A percentile compares a stretch with the other conserved stretches of the same genome.
These are phyloP conservation scores for Entamoeba histolytica DNA, from an alignment of 208 protist genomes.

Conservation along the genomic window DNA sequence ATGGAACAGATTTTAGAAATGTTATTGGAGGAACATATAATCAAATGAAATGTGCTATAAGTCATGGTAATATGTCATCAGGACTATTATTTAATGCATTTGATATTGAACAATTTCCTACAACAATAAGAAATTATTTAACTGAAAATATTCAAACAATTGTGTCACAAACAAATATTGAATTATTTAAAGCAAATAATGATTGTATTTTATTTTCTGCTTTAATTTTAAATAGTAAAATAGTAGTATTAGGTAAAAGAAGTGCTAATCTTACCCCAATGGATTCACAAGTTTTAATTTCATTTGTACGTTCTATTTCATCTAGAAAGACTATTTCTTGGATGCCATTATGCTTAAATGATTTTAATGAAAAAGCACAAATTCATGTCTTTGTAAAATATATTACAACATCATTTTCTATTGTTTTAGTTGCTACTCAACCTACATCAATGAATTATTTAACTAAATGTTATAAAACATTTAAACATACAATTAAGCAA, in stretches of 20 bases:
- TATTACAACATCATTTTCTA: background rate
- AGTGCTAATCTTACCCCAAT: background rate
- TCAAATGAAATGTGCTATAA: background rate
- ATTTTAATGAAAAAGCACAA: background rate
- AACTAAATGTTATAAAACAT: background rate
- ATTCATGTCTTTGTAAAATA: background rate
- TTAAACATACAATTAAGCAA: background rate
- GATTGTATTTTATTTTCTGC: background rate
- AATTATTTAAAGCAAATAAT: background rate
- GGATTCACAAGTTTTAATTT: background rate
- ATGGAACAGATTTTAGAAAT: background rate
- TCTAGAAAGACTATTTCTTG: background rate
- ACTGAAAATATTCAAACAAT: background rate
- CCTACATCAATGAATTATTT: background rate
- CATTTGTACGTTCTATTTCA: background rate
- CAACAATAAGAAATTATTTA: background rate
- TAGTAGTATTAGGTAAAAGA: background rate
- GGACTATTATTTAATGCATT: background rate
- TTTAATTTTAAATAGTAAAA: background rate
- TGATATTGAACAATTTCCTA: background rate
- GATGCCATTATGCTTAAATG: background rate
- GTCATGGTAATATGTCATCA: background rate
- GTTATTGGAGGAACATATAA: background rate
- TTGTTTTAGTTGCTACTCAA: background rate
- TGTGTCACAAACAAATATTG: background rate